A percentile compares a stretch with the other conserved stretches of the same genome.
Conservation (phyloP, 2,329 filamentous ascomycete genomes). For the Neurospora sp. region DNA sequence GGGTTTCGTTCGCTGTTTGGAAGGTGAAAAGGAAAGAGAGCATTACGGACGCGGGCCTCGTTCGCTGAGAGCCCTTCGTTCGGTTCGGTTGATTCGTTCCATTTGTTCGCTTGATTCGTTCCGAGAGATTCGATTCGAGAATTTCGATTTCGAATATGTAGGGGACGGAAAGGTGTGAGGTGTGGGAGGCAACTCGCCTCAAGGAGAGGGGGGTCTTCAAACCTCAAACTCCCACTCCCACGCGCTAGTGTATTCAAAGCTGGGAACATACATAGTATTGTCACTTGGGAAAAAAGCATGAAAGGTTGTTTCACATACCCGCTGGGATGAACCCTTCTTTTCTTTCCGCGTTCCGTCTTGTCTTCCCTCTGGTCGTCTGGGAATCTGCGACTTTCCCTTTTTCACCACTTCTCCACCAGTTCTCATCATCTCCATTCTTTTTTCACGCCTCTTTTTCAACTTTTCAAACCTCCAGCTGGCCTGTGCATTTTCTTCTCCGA, state of each 20-base stretch:
- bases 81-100: background rate
- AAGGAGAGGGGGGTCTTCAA: background rate
- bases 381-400: background rate
- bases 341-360: background rate
- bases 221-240: background rate
- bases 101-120: background rate
- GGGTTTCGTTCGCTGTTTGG: too few species aligned
- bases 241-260: background rate
- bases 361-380: background rate
- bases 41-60: background rate
- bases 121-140: background rate
- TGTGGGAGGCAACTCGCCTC: background rate
- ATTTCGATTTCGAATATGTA: background rate
- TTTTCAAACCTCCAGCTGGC: background rate
- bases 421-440: background rate
- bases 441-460: background rate
- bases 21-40: background rate
- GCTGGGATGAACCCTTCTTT: background rate
- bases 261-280: background rate
- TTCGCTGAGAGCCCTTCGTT: background rate
- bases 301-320: background rate
- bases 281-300: background rate
- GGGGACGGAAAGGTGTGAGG: background rate
- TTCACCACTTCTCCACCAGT: background rate
- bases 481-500: background rate